Conservation (phyloP, 2,329 filamentous ascomycete genomes). For the Sporothrix schenckii region DNA sequence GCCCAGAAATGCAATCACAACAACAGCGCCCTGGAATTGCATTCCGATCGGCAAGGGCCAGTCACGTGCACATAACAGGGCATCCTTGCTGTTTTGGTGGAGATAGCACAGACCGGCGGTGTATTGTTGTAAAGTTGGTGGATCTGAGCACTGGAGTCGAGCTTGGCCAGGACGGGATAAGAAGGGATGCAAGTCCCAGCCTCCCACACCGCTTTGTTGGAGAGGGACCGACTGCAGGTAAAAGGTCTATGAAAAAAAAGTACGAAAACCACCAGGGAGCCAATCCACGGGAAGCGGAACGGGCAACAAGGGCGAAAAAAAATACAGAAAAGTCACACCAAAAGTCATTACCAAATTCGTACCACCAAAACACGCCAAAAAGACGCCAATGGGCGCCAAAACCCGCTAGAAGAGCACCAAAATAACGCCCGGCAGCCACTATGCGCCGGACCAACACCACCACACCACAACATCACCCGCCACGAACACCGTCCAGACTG, state of each 20-base stretch:
- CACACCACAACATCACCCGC: slow-evolving; percentile 19
- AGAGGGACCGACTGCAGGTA: not conserved
- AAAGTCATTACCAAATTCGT: not conserved
- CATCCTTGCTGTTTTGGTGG: slow-evolving; percentile 16
- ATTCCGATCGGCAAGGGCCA: not conserved
- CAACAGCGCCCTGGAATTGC: not conserved
- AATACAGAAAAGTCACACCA: not conserved
- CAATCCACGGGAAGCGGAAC: not conserved
- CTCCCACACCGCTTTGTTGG: slow-evolving; percentile 25
- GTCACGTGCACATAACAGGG: slow-evolving; percentile 23
- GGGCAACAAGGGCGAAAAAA: not conserved
- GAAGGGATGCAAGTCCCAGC: slow-evolving; percentile 27
- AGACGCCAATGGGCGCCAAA: not conserved
- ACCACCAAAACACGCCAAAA: not conserved
- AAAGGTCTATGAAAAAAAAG: not conserved
- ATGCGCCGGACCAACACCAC: slow-evolving; percentile 20
- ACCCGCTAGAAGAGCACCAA: not conserved
- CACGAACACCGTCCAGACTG: not conserved
- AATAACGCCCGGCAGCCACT: not conserved
- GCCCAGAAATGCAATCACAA: slow-evolving; percentile 23
- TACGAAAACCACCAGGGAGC: slow-evolving; percentile 13
- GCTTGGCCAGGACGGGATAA: slow-evolving; percentile 20
- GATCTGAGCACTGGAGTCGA: not conserved
- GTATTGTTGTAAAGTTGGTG: not conserved
- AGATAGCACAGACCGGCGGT: slow-evolving; percentile 6